phyloP scores from a whole-genome alignment of 2,329 filamentous ascomycete genomes.

The Fusarium sp. region DNA sequence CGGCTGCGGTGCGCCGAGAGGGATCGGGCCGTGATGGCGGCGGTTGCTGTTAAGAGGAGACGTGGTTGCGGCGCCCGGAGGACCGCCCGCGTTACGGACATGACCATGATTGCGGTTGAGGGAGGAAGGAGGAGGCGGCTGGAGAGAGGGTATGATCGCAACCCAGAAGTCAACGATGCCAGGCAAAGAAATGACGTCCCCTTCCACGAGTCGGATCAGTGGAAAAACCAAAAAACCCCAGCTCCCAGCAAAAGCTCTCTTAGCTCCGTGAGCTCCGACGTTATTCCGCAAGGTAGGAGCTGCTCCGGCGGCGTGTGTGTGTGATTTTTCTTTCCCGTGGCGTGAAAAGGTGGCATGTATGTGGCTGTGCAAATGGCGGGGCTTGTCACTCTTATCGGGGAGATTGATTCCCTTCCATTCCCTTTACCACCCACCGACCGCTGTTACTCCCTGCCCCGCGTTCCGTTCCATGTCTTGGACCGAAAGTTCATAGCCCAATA shows the following conservation, averaged over 20 bases:
- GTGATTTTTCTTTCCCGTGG: not conserved
- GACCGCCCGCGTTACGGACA: conserved; percentile 47
- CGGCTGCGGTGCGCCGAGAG: conserved; percentile 39
- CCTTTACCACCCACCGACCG: conserved; percentile 25
- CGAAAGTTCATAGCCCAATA: conserved; percentile 31
- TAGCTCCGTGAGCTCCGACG: conserved; percentile 22
- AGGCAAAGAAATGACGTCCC: conserved; percentile 39
- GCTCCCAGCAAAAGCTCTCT: conserved; percentile 10
- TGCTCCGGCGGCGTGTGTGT: not conserved
- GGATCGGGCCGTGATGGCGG: conserved; percentile 28
- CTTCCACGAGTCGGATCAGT: conserved; percentile 23
- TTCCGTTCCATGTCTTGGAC: conserved; percentile 20
- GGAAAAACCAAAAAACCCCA: conserved; percentile 35
- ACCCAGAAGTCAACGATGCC: conserved; percentile 26
- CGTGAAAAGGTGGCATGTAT: not conserved
- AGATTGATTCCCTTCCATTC: conserved; percentile 15
- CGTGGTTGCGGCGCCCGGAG: conserved; percentile 43
- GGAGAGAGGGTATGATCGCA: conserved; percentile 19
- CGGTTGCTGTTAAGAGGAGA: conserved; percentile 32
- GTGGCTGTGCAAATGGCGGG: conserved; percentile 27
- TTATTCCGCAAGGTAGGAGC: conserved; percentile 23
- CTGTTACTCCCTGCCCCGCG: conserved; percentile 34
- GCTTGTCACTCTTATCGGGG: conserved; percentile 12
- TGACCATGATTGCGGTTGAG: conserved; percentile 43
- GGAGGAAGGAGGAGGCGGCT: not conserved